These are phyloP conservation scores for Sporothrix mexicana DNA, from an alignment of 2,329 filamentous ascomycete genomes.

Conservation along the genomic window DNA sequence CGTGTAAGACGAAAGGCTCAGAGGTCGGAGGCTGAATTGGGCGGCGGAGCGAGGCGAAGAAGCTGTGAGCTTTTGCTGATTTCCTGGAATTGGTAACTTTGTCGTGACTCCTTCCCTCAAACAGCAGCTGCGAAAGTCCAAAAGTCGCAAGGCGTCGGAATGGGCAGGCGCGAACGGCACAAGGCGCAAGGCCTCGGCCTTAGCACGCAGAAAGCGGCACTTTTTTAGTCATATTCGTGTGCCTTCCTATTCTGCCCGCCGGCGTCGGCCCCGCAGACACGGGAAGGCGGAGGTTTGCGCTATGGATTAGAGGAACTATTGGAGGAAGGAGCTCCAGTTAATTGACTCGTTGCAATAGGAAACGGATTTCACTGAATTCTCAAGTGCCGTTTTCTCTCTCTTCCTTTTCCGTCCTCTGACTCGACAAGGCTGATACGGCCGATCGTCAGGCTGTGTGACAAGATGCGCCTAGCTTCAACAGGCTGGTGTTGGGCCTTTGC, in stretches of 20 bases:
- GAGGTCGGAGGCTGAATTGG: too few species aligned
- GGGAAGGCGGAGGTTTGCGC: not conserved
- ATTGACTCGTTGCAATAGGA: not conserved
- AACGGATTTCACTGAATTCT: too few species aligned
- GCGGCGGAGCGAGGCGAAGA: not conserved
- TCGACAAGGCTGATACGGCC: slow-evolving; percentile 3
- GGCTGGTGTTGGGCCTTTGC: not conserved
- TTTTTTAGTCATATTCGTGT: not conserved
- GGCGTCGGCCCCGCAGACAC: slow-evolving; percentile 21
- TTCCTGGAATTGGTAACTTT: too few species aligned
- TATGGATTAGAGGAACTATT: not conserved
- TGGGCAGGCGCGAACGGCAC: slow-evolving; percentile 13
- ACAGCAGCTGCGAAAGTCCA: too few species aligned
- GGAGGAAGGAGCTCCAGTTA: not conserved
- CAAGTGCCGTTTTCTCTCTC: not conserved
- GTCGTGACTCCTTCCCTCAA: not conserved
- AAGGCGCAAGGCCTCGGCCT: slow-evolving; percentile 1
- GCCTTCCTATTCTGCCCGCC: slow-evolving; percentile 14
- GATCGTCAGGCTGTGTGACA: not conserved
- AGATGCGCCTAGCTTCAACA: not conserved
- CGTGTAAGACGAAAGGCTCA: not conserved
- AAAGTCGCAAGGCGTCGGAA: not conserved
- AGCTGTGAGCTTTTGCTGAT: not conserved
- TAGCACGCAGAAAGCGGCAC: slow-evolving; percentile 13
- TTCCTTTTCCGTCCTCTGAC: not conserved